Base-by-base conservation (phyloP, 768 basidiomycete species). In the Sporobolomyces pararoseus region DNA sequence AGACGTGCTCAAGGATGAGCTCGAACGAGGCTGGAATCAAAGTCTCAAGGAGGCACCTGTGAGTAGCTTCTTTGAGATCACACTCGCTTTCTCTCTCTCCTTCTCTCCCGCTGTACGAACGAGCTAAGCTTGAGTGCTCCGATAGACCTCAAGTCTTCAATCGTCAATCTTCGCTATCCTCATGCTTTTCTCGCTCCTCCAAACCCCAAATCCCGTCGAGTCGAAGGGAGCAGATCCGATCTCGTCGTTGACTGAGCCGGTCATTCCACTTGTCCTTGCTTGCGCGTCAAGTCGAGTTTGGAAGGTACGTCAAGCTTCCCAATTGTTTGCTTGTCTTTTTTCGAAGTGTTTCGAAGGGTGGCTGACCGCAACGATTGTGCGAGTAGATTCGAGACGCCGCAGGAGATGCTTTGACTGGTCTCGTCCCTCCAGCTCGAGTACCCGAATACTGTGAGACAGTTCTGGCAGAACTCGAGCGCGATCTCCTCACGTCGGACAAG, bases 161-260 rank as follows among this genome's bases (percentile, higher is more conserved):
- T 69, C 64, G 7, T 66, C 68, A 21, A 63, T 74, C 19, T 74
- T 74, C 53, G 58, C 72, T 7, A 66, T 74, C 39, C 65, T 74
- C 46, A 70, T 74, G 68, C 72, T 74, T 21, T 35, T 74, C 31
- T 70, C 68, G 14, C 68, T 74, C 1, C 65, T 70, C 0, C 72
- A 70, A 17, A 67, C 72, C 19, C 66, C 68, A 7, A 64, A 70
- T 19, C 58, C 62, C 14, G 29, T 66, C 50, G 64, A 44, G 3
- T 7, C 46, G n/a, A 46, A 42, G 19, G 7, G 34, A 12, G 10
- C 19, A 23, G 21, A 49, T 34, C 35, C 63, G 14, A 57, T 29
- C 21, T 1, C 34, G 1, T 25, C 63, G 3, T n/a, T 57, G 3
- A n/a, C 64, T 2, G 47, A 35, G 10, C 57, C 72, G 0, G 61